Base-by-base conservation (phyloP, 2,329 filamentous ascomycete genomes). In the Colletotrichum liriopes region DNA sequence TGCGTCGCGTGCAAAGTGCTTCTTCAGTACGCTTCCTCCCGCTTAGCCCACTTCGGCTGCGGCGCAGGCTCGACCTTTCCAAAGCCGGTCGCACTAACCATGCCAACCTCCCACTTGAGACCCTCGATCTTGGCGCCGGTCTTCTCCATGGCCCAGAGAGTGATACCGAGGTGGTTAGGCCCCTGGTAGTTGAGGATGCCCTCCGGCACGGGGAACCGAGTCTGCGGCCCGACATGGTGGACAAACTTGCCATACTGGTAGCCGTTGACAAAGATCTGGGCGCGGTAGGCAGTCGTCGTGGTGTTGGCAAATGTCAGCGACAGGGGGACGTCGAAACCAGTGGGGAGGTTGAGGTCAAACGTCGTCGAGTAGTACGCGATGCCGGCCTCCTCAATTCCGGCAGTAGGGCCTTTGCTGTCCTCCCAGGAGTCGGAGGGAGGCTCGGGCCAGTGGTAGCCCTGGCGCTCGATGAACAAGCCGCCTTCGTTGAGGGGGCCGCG, bases 221-320 rank as follows among this genome's bases (percentile, higher is more conserved):
- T 88, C 82, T 94, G 92, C 5, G 93, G 93, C 0, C 93, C 92
- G 29, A 94, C 82, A 75, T 93, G 91, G 76, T 88, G 90, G 5
- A 89, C 80, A 56, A 78, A 82, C 75, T 82, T 81, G 62, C 83
- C 82, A 72, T 89, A 93, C 81, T 93, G 91, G 81, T 90, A 94
- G 2, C 92, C 92, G 76, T 94, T 94, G 60, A 94, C 88, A 75
- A 87, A 94, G 7, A 94, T 78, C 81, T 92, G 89, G 2, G 83
- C 88, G 41, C 91, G 84, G 75, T 91, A 91, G 3, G 75, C 74
- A 0, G 70, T 60, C 0, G 70, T 76, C 0, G 83, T 82, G 2
- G 80, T 82, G 70, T 84, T 84, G 26, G 83, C 83, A 76, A 91
- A 90, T 0, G 82, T 82, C 74, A 91, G 87, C 1, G 83, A 83